These are phyloP conservation scores for Lotus japonicus DNA, from an alignment of 306 rosid genomes.

Conservation along the genomic window DNA sequence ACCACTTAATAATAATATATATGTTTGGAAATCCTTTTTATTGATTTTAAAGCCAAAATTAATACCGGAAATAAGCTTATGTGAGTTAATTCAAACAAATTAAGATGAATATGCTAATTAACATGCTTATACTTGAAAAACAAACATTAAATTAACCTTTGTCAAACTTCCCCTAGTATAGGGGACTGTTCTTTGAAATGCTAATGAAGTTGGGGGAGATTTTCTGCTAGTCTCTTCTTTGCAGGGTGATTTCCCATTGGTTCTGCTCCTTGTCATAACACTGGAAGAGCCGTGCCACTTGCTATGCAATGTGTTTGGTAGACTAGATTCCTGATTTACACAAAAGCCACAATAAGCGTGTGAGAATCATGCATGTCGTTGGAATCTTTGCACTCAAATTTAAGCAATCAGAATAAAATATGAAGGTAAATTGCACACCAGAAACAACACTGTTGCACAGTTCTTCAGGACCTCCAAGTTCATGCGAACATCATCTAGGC, in stretches of 20 bases:
- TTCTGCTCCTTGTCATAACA: conserved; percentile 63
- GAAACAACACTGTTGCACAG: conserved; percentile 86
- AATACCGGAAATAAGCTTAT: too few species aligned
- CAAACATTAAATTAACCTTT: conserved; percentile 38
- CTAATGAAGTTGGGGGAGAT: conserved; percentile 53
- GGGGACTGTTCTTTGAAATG: conserved; percentile 67
- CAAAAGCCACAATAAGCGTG: conserved; percentile 1
- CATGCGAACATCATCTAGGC: conserved; percentile 98
- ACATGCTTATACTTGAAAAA: neutral
- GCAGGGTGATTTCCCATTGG: conserved; percentile 52
- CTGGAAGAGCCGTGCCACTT: conserved; percentile 46
- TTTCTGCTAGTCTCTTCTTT: conserved; percentile 54
- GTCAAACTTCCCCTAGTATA: conserved; percentile 60
- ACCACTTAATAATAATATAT: too few species aligned
- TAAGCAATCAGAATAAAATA: neutral
- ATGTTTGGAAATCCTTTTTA: too few species aligned
- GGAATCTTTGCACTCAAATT: neutral
- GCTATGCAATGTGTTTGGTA: conserved; percentile 48
- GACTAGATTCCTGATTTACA: conserved; percentile 65
- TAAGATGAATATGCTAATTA: neutral
- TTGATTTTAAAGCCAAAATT: too few species aligned
- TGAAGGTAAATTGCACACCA: conserved; percentile 40
- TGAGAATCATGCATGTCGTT: neutral
- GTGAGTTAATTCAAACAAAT: too few species aligned
- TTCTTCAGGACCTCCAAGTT: conserved; percentile 91